phyloP scores from a whole-genome alignment of 495 filamentous ascomycete species.

The Penicillium canariense region DNA sequence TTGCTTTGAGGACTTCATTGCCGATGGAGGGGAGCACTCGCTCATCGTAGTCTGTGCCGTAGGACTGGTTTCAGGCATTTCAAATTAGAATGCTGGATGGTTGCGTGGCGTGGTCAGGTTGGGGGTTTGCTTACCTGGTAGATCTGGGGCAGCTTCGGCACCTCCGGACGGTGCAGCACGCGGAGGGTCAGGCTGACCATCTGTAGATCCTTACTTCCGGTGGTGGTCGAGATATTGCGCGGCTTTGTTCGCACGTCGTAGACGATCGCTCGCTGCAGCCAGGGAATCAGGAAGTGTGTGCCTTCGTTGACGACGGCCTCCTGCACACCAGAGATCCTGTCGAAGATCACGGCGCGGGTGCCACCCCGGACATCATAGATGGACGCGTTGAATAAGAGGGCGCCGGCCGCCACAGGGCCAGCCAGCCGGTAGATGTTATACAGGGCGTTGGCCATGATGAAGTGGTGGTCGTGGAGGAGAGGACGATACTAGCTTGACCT shows the following conservation, averaged over 20 bases:
- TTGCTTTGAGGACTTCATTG: conserved; percentile 99
- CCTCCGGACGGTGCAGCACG: conserved; percentile 92
- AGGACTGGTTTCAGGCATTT: too few species aligned
- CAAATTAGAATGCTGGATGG: not conserved
- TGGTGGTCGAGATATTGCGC: conserved; percentile 95
- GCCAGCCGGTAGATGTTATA: conserved; percentile 64
- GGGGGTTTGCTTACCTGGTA: conserved; percentile 74
- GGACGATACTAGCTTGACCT: conserved; percentile 24
- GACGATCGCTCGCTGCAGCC: conserved; percentile 91
- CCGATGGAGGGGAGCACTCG: conserved; percentile 98
- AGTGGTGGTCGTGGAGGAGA: conserved; percentile 16
- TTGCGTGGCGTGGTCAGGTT: not conserved
- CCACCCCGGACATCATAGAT: conserved; percentile 98
- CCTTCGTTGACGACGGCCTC: conserved; percentile 91
- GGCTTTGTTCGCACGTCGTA: conserved; percentile 99
- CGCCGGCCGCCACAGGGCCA: conserved; percentile 65
- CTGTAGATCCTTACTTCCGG: conserved; percentile 97
- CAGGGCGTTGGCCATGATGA: conserved; percentile 60
- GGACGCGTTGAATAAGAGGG: conserved; percentile 63
- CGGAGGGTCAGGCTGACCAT: conserved; percentile 99
- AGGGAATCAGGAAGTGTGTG: conserved; percentile 94
- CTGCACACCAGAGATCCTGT: conserved; percentile 87
- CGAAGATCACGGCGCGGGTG: conserved; percentile 95
- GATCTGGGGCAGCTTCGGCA: conserved; percentile 89
- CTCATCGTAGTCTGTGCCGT: conserved; percentile 98